Conservation (phyloP, 2,329 filamentous ascomycete genomes). For the Microsporum canis region DNA sequence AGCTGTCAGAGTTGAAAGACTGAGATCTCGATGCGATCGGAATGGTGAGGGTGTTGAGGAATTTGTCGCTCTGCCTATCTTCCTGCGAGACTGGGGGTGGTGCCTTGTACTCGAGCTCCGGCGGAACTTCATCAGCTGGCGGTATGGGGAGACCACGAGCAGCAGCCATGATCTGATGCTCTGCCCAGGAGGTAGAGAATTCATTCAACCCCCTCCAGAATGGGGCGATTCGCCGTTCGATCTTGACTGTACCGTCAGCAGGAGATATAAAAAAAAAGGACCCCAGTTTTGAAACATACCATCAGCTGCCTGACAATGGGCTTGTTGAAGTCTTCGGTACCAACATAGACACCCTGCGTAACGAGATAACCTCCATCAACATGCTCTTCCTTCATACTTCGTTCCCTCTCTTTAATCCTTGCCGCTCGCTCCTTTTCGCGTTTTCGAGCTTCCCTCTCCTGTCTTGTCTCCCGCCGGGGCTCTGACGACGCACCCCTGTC, state of each 20-base stretch:
- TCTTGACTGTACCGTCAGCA: conserved; percentile 44
- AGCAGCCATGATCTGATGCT: conserved; percentile 87
- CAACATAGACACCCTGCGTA: conserved; percentile 86
- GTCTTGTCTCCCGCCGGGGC: conserved; percentile 70
- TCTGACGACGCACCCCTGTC: conserved; percentile 44
- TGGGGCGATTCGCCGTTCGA: conserved; percentile 81
- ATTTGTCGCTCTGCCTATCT: conserved; percentile 45
- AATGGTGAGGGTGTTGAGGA: conserved; percentile 62
- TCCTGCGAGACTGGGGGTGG: conserved; percentile 39
- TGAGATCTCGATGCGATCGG: conserved; percentile 67
- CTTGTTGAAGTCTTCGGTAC: conserved; percentile 88
- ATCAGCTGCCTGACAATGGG: conserved; percentile 75
- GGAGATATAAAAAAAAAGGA: neutral
- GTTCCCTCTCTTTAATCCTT: conserved; percentile 72
- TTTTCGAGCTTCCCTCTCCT: conserved; percentile 78
- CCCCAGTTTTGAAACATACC: conserved; percentile 42
- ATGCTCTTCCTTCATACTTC: conserved; percentile 81
- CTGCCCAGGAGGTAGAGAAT: conserved; percentile 78
- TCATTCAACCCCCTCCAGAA: conserved; percentile 94
- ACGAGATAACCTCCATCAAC: conserved; percentile 92
- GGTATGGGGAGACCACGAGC: conserved; percentile 76
- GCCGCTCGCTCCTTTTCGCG: conserved; percentile 68
- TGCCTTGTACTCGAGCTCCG: conserved; percentile 50
- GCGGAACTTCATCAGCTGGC: conserved; percentile 67
- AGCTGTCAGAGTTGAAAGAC: conserved; percentile 65